Conservation (phyloP, 169 alveolate genomes). For the Plasmodium knowlesi region DNA sequence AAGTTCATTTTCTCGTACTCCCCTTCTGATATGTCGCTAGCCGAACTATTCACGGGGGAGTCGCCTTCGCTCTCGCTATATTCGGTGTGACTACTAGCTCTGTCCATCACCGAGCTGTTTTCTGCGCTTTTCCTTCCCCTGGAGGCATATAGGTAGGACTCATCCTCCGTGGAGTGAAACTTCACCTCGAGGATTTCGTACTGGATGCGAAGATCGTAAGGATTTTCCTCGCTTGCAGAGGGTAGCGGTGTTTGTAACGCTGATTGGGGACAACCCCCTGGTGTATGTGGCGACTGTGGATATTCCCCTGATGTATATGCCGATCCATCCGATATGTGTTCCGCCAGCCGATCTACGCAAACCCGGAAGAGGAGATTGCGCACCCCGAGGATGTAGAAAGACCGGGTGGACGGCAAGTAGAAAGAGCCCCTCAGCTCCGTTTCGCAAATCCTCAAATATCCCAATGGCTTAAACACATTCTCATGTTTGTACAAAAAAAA, state of each 20-base stretch:
- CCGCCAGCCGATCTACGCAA: neutral
- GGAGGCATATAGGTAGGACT: neutral
- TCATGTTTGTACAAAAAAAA: constrained; percentile 17
- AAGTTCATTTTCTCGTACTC: constrained; percentile 41
- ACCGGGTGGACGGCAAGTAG: constrained; percentile 1
- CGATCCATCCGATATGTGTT: neutral
- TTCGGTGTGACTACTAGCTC: neutral
- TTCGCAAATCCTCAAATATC: constrained; percentile 24
- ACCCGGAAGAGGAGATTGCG: constrained; percentile 15
- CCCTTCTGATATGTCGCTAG: constrained; percentile 29
- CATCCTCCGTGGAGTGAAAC: neutral
- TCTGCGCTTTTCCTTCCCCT: neutral
- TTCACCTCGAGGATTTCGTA: neutral
- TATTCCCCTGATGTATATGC: neutral
- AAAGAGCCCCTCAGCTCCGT: neutral
- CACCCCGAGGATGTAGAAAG: constrained; percentile 19
- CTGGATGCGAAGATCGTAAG: neutral
- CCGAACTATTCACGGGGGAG: constrained; percentile 1
- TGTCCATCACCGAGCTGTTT: neutral
- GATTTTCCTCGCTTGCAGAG: neutral
- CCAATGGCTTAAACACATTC: constrained; percentile 22
- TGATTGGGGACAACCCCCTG: no score
- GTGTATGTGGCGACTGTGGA: neutral
- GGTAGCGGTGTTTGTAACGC: neutral
- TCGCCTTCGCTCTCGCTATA: constrained; percentile 17